phyloP scores from a whole-genome alignment of 2,329 filamentous ascomycete genomes.

The Fusarium sp. region DNA sequence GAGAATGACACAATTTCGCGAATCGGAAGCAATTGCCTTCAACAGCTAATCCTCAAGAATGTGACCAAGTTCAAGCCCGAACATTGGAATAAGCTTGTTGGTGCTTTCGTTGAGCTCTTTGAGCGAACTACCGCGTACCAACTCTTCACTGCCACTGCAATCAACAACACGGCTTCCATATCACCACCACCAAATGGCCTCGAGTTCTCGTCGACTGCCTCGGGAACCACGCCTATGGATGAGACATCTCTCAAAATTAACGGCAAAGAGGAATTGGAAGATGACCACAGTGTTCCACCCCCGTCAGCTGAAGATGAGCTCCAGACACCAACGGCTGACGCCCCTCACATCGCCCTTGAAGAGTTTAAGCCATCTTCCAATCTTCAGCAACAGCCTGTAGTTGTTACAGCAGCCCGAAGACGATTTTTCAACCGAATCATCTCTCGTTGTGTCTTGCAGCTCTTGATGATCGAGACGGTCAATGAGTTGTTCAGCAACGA shows the following conservation, averaged over 20 bases:
- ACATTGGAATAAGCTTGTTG: conserved; percentile 95
- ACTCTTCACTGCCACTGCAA: conserved; percentile 84
- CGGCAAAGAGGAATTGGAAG: conserved; percentile 56
- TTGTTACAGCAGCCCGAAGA: conserved; percentile 90
- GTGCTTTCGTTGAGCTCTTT: conserved; percentile 95
- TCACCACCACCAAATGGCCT: conserved; percentile 62
- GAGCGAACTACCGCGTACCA: conserved; percentile 94
- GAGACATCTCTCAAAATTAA: conserved; percentile 71
- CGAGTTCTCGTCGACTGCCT: conserved; percentile 57
- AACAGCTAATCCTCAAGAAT: conserved; percentile 96
- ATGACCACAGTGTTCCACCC: conserved; percentile 45
- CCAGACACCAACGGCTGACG: conserved; percentile 44
- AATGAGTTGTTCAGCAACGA: conserved; percentile 99
- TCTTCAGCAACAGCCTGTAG: conserved; percentile 86
- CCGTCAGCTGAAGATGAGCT: conserved; percentile 49
- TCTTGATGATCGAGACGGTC: conserved; percentile 99
- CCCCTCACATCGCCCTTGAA: conserved; percentile 68
- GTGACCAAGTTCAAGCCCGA: conserved; percentile 87
- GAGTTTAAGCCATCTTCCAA: conserved; percentile 84
- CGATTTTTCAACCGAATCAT: conserved; percentile 99
- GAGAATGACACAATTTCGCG: conserved; percentile 98
- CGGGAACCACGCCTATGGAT: conserved; percentile 53
- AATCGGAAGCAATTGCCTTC: conserved; percentile 97
- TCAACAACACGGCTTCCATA: conserved; percentile 62
- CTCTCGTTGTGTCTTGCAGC: conserved; percentile 94